Evolutionary conservation across 176 grass and related monocot species (phyloP), one percentile per base, ranked within the genome.

Genomic region (Bonia amplexicaulis): DNA sequence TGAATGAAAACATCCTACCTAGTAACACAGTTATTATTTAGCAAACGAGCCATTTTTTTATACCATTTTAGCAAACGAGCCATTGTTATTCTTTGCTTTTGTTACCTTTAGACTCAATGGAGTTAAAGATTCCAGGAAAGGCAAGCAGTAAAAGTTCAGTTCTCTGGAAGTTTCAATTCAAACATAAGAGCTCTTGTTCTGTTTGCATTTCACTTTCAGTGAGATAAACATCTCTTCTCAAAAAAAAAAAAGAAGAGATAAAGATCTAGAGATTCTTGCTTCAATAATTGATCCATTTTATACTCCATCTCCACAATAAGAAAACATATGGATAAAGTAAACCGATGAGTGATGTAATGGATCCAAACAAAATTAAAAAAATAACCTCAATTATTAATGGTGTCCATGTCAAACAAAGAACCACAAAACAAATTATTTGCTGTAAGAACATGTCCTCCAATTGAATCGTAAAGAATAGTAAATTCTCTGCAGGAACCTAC

Each of bases 151-250:
- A 57, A 59, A 59, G 57, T 23, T 12, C 55, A 58, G 55, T 8
- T 35, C 12, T 35, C 5, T 66, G 63, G 27, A 35, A 27, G 17
- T 60, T 60, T 60, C 59, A 62, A 26, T 62, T 62, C 23, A 27
- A 62, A 62, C 59, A 1, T 14, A 27, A 27, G 23, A 62, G 59
- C 57, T 1, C 9, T 59, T 52, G 27, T 62, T 20, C 51, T 49
- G 9, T 49, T 49, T 61, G 17, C 52, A 29, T 82, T 76, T 87
- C 79, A 69, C 71, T 70, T 70, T 77, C 67, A 84, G 25, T 20
- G 25, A 45, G 58, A 79, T 19, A 8, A 65, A 25, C 3, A 84
- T 55, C 12, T 33, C 1, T 55, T 55, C 19, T 7, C 2, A 22
- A 22, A 8, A 22, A 55, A 55, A 2, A 22, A 55, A 20, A 55